Conservation (phyloP, 2,329 filamentous ascomycete species). For the Calonectria crousiana region DNA sequence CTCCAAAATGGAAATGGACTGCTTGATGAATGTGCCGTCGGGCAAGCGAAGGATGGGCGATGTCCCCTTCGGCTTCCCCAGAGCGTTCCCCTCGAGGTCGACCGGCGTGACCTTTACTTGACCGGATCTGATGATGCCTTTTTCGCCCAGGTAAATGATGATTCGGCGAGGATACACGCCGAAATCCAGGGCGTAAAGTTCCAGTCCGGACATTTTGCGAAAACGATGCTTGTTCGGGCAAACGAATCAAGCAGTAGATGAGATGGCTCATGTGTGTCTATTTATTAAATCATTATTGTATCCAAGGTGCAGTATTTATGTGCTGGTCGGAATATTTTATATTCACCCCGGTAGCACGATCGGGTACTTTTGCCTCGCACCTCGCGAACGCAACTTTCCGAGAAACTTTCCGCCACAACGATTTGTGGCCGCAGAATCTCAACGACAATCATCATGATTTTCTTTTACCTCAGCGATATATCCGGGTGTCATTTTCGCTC, state of each 20-base stretch:
- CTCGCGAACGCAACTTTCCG: neutral
- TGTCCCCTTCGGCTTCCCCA: conserved; percentile 28
- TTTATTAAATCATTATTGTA: no score
- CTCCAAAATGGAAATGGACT: conserved; percentile 31
- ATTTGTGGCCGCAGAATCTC: neutral
- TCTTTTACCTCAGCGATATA: no score
- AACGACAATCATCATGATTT: neutral
- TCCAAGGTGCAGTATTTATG: neutral
- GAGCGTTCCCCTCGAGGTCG: conserved; percentile 1
- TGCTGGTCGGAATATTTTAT: neutral
- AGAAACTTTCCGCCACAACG: neutral
- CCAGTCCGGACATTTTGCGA: neutral
- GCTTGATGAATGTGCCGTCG: conserved; percentile 34
- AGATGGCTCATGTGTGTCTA: neutral
- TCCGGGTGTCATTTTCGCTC: neutral
- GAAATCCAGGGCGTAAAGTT: neutral
- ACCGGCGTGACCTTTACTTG: neutral
- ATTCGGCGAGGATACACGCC: neutral
- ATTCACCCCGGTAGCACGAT: neutral
- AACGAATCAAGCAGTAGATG: neutral
- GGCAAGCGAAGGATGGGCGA: conserved; percentile 27
- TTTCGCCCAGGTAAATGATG: neutral
- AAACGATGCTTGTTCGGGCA: neutral
- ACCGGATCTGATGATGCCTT: neutral
- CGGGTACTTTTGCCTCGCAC: neutral